Conservation (phyloP, 2,329 filamentous ascomycete genomes). For the Epichloe brachyelytri region DNA sequence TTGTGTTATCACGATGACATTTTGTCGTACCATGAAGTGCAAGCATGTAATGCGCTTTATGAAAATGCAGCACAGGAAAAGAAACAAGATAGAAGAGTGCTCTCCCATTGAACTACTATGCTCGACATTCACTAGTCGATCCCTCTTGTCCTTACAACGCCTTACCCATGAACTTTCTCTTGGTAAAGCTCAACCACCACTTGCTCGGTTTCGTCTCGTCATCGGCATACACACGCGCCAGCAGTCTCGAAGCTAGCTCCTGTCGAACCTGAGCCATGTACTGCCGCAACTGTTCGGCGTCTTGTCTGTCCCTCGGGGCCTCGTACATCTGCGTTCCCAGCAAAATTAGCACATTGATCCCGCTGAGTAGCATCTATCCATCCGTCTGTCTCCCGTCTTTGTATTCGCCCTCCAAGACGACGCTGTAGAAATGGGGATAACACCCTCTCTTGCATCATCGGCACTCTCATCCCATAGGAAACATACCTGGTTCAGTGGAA, state of each 20-base stretch:
- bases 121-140: background rate
- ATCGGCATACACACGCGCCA: slow-evolving; percentile 80
- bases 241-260: slow-evolving; percentile 70
- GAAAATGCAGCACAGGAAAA: too few relatives aligned
- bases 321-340: slow-evolving; percentile 58
- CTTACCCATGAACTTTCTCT: slow-evolving; percentile 99
- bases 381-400: too few relatives aligned
- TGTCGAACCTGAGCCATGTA: slow-evolving; percentile 90
- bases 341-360: background rate
- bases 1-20: background rate
- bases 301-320: slow-evolving; percentile 71
- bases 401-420: too few relatives aligned
- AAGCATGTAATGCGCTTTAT: too few relatives aligned
- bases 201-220: slow-evolving; percentile 57
- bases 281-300: slow-evolving; percentile 76
- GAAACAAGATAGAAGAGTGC: background rate
- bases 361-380: background rate
- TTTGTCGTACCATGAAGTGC: too few relatives aligned
- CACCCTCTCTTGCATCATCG: background rate
- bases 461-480: background rate
- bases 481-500: slow-evolving; percentile 75
- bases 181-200: slow-evolving; percentile 98
- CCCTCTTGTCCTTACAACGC: slow-evolving; percentile 41
- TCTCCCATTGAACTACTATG: background rate
- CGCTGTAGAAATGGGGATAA: too few relatives aligned